Evolutionary conservation across 2,329 filamentous ascomycete species (phyloP), one percentile per base, ranked within the genome.

Genomic region (Penicillium brevicompactum): DNA sequence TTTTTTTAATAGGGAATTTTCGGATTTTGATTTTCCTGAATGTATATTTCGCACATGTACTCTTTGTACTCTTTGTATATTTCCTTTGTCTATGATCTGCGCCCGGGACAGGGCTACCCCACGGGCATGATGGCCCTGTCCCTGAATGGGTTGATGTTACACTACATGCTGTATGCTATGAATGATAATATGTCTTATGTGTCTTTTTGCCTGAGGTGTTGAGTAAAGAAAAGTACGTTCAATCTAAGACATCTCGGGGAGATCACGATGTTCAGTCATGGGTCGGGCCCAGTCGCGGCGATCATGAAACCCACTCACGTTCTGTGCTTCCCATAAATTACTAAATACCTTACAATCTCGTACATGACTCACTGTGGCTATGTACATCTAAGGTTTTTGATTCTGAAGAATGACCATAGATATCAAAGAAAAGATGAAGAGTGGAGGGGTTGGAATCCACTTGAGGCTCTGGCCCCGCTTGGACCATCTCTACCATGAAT

Each of bases 361-460:
- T 50, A 50, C 51, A 50, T 50, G 51, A 54, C 46, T 54, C 51
- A 54, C 41, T 37, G 34, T 7, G 11, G 24, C 24, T 18, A 18
- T 18, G 18, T 18, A 18, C 18, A 18, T 18, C 18, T 18, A 18
- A 18, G 18, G 18, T 18, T 18, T 18, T 18, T 18, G 18, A 18
- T 18, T 18, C 18, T 18, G 18, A 18, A 18, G 18, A 18, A 18
- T 18, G 18, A 18, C 18, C 18, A 18, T 18, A 18, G 18, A 18
- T 18, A 18, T 18, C 18, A 18, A 18, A 18, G 18, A 18, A 8
- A 6, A 27, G 8, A 27, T 27, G 24, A 5, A 4, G 8, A 27
- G 24, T 27, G 24, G 24, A 27, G 24, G 24, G 8, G 24, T 8
- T 27, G 24, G 24, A 27, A 5, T 8, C 24, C 24, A 5, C 8